A percentile compares a stretch with the other conserved stretches of the same genome.
These are phyloP conservation scores for Nigrospora osmanthi DNA, from an alignment of 2,329 filamentous ascomycete genomes.

Conservation along the genomic window DNA sequence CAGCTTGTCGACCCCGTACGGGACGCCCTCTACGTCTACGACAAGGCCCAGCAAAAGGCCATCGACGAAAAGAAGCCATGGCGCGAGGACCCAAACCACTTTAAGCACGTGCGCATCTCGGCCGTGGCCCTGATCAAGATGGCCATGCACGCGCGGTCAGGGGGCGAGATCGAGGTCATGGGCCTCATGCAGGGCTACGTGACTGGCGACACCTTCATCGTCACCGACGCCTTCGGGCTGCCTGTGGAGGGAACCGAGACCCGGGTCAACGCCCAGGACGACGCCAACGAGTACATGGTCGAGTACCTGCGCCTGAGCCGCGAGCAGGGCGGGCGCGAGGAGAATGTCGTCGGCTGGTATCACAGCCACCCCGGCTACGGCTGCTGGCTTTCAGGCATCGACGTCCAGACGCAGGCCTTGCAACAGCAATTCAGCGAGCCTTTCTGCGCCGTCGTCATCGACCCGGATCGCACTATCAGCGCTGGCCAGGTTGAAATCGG, in stretches of 20 bases:
- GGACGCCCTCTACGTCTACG: conserved; percentile 87
- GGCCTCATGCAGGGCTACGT: conserved; percentile 96
- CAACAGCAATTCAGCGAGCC: conserved; percentile 85
- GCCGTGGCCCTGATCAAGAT: conserved; percentile 95
- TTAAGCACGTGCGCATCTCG: conserved; percentile 88
- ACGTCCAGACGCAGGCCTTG: conserved; percentile 78
- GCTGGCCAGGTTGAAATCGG: conserved; percentile 96
- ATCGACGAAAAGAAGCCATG: conserved; percentile 64
- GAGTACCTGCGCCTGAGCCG: conserved; percentile 72
- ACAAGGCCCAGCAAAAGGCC: conserved; percentile 58
- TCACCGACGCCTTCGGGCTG: conserved; percentile 88
- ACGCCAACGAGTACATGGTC: conserved; percentile 96
- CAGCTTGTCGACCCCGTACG: conserved; percentile 77
- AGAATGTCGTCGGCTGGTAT: conserved; percentile 97
- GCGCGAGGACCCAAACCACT: conserved; percentile 73
- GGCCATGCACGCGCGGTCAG: conserved; percentile 98
- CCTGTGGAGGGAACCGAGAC: conserved; percentile 99
- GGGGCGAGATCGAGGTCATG: conserved; percentile 91
- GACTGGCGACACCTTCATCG: conserved; percentile 74
- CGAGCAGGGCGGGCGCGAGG: conserved; percentile 62
- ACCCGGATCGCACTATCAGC: conserved; percentile 90
- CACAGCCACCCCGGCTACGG: conserved; percentile 96
- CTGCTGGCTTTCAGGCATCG: conserved; percentile 95
- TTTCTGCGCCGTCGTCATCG: conserved; percentile 91
- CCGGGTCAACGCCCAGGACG: conserved; percentile 88